Evolutionary conservation across 148 eudicot genomes (phyloP).

Genomic region (Selenicereus undatus): DNA sequence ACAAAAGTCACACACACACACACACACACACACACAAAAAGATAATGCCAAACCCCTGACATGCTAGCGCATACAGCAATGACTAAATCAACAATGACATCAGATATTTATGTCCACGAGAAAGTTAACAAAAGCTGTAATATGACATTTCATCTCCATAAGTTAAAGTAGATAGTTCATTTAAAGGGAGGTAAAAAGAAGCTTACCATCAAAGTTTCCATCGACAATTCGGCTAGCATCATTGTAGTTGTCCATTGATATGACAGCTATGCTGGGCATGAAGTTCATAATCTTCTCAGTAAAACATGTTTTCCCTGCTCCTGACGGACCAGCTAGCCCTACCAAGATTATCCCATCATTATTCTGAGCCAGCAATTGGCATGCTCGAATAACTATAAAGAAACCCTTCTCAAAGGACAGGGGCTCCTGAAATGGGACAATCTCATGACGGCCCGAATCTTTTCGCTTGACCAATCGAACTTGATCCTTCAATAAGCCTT

Average conservation of each 20-base stretch:
- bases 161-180: not conserved
- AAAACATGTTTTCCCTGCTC: slow-evolving; percentile 87
- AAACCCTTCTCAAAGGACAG: slow-evolving; percentile 93
- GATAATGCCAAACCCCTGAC: too few species aligned
- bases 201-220: slow-evolving; percentile 85
- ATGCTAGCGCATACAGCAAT: too few species aligned
- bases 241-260: slow-evolving; percentile 97
- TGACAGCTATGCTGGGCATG: slow-evolving; percentile 84
- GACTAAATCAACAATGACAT: too few species aligned
- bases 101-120: not conserved
- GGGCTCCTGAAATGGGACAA: slow-evolving; percentile 57
- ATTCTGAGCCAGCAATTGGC: slow-evolving; percentile 81
- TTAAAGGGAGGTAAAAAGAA: not conserved
- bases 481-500: slow-evolving; percentile 70
- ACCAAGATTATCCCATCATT: slow-evolving; percentile 80
- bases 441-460: slow-evolving; percentile 65
- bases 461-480: slow-evolving; percentile 68
- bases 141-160: not conserved
- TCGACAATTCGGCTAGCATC: slow-evolving; percentile 86
- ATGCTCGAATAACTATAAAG: slow-evolving; percentile 83
- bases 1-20: too few species aligned
- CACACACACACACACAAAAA: too few species aligned
- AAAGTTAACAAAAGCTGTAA: not conserved
- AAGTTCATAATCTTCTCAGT: slow-evolving; percentile 83
- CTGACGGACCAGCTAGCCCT: slow-evolving; percentile 98